Percentiles rank a stretch among this genome's conserved stretches.
These are phyloP conservation scores for Penicillium pulvis DNA, from an alignment of 495 filamentous ascomycete genomes.

Conservation along the genomic window DNA sequence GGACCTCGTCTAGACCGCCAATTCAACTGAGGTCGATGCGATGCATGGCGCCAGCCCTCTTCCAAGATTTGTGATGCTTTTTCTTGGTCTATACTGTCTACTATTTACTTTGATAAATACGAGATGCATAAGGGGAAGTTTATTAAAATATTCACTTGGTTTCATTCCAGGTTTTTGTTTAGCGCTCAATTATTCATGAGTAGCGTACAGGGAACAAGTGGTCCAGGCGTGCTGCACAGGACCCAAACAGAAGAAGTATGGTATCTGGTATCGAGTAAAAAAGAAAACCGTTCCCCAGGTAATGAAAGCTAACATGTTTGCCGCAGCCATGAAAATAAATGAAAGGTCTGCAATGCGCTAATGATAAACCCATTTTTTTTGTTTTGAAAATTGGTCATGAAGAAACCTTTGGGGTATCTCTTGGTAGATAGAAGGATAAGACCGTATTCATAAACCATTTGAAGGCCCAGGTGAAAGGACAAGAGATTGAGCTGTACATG, in stretches of 20 bases:
- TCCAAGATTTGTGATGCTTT: neutral
- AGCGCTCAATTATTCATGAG: constrained; percentile 10
- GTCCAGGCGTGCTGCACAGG: constrained; percentile 10
- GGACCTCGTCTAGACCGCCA: constrained; percentile 25
- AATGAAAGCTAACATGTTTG: constrained; percentile 21
- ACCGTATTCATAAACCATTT: constrained; percentile 22
- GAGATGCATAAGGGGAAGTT: constrained; percentile 18
- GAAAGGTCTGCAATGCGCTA: constrained; percentile 14
- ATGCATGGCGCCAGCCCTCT: constrained; percentile 23
- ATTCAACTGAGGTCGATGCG: constrained; percentile 10
- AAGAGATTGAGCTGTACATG: constrained; percentile 44
- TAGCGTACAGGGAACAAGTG: constrained; percentile 30
- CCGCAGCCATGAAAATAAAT: constrained; percentile 9
- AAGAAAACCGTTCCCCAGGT: constrained; percentile 19
- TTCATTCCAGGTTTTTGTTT: constrained; percentile 13
- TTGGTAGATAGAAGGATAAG: constrained; percentile 1
- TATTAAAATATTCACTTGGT: constrained; percentile 17
- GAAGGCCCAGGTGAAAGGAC: constrained; percentile 16
- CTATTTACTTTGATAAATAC: constrained; percentile 13
- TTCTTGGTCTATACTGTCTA: constrained; percentile 4
- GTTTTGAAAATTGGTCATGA: constrained; percentile 13
- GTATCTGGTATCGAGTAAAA: constrained; percentile 42
- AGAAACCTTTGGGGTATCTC: constrained; percentile 9
- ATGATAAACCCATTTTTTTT: constrained; percentile 19
- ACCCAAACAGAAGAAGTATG: constrained; percentile 23